Evolutionary conservation across 2,329 filamentous ascomycete species (phyloP), one percentile per base, ranked within the genome.

Genomic region (Alternaria sp.): DNA sequence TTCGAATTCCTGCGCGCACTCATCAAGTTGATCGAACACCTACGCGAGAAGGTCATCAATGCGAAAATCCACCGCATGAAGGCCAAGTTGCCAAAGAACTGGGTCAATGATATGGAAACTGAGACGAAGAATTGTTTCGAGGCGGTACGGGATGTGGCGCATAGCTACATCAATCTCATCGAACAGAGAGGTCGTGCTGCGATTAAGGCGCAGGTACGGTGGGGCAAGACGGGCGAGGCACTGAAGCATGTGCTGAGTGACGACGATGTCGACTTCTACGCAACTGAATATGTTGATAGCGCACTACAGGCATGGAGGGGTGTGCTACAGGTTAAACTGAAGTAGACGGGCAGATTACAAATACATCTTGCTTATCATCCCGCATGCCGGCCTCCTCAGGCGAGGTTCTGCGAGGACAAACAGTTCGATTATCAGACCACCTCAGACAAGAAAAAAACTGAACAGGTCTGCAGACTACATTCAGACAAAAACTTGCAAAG

Each of bases 311-410:
- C 75, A 4, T 70, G 78, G 67, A 68, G 70, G 18, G 76, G 75
- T 1, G 68, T 80, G 15, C 46, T 73, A 49, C 73, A 72, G 64
- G 77, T 79, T 18, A 79, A 75, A 66, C 65, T 78, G n/a, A 73
- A 69, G 66, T 78, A 77, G 67, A 57, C n/a, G 21, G 25, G 23
- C 20, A 49, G 15, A 23, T 15, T 4, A 23, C 33, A 18, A 20
- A 26, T 51, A n/a, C 12, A 30, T 44, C 9, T 18, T 28, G 7
- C n/a, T 23, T 23, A 3, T 20, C 11, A 3, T 44, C 43, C 21
- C 30, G 45, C n/a, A 44, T 37, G 30, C 23, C 37, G 41, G n/a
- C 12, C 26, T 51, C 14, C 15, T 30, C 15, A 51, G 30, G 49
- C 9, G 20, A 11, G 15, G 14, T 41, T 53, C 18, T 51, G 20